Evolutionary conservation across 768 basidiomycete genomes (phyloP).

Genomic region (Russula sp.): DNA sequence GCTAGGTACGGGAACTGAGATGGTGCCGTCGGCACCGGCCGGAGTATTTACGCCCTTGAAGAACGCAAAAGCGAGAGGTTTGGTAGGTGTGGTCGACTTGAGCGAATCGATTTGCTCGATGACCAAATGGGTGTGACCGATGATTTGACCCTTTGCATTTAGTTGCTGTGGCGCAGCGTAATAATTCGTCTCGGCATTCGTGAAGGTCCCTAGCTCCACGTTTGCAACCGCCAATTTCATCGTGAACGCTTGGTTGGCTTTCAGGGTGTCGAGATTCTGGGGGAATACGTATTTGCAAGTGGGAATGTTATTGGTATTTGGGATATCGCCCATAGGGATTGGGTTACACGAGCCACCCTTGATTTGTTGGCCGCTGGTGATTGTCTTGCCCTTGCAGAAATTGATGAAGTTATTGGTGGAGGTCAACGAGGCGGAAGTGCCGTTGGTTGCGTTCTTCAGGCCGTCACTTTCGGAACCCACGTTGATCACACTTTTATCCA

Average conservation of each 20-base stretch:
- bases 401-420: conserved; percentile 74
- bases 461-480: conserved; percentile 56
- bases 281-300: conserved; percentile 52
- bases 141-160: conserved; percentile 47
- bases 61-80: conserved; percentile 54
- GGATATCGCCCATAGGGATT: conserved; percentile 58
- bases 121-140: conserved; percentile 63
- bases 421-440: conserved; percentile 56
- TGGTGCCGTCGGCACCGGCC: conserved; percentile 42
- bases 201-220: conserved; percentile 54
- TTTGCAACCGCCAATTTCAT: conserved; percentile 48
- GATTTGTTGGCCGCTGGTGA: conserved; percentile 59
- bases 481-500: conserved; percentile 51
- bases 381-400: conserved; percentile 52
- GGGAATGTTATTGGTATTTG: conserved; percentile 50
- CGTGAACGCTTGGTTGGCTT: conserved; percentile 50
- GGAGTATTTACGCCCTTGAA: conserved; percentile 54
- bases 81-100: conserved; percentile 40
- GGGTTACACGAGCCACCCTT: conserved; percentile 56
- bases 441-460: conserved; percentile 37
- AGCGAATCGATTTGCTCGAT: conserved; percentile 51
- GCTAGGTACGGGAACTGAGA: conserved; percentile 40
- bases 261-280: conserved; percentile 44
- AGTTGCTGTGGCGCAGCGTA: conserved; percentile 53
- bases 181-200: conserved; percentile 52